Base-by-base conservation (phyloP, 306 rosid species). In the Vigna trinervia region DNA sequence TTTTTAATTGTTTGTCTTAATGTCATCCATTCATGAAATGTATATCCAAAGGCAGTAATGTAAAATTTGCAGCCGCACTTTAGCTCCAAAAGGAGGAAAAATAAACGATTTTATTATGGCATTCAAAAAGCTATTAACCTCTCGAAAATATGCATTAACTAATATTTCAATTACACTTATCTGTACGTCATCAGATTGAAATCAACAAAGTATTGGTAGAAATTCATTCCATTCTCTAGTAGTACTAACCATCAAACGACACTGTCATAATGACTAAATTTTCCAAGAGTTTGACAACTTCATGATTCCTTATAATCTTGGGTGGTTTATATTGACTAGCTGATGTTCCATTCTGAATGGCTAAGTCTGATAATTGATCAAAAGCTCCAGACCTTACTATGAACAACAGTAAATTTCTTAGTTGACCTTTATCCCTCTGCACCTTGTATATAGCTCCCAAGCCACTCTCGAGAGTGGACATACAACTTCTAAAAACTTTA, bases 251-350 rank as follows among this genome's bases (percentile, higher is more conserved):
- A 68, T 82, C 85, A 68, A 54, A 63, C 39, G 73, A 73, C 28
- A 85, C 22, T 12, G 71, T 56, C 38, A 72, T 69, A 20, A 74
- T 57, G 76, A 82, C 78, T 26, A 63, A 79, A 6, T 78, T 75
- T 86, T 83, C 85, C 75, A 89, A 77, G 69, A 86, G 62, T 17
- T 39, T 47, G 48, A 75, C 88, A 54, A 78, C 70, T 61, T 87
- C 85, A 52, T 43, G 80, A 74, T 79, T 87, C 80, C 89, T 60
- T 76, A 91, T 77, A 68, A 91, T 85, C 89, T 86, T 91, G 26
- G 91, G 90, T 1, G 91, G 93, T 41, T 88, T 90, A 79, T 87
- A 90, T 73, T 84, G 93, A 81, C 89, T 79, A 47, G 93, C 90
- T 19, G 93, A 82, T 45, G 91, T 47, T 74, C 93, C 91, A 45